phyloP scores from a whole-genome alignment of 2,329 filamentous ascomycete species.

The Hypoxylon sp. region DNA sequence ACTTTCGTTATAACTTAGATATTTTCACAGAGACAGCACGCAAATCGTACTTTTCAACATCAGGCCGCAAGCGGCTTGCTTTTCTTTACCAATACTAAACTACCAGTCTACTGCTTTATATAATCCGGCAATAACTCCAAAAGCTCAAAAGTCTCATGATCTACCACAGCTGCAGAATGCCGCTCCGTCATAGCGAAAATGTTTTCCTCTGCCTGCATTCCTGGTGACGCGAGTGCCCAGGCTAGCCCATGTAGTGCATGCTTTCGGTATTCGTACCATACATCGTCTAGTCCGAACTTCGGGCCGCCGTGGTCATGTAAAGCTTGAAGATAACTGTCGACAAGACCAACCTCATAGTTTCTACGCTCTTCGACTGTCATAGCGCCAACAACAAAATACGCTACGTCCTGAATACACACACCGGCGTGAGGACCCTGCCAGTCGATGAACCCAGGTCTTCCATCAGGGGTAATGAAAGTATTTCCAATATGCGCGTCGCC shows the following conservation, averaged over 20 bases:
- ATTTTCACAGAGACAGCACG: too few relatives aligned
- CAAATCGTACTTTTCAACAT: too few relatives aligned
- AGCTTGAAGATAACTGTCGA: conserved; percentile 7
- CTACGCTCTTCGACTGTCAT: conserved; percentile 15
- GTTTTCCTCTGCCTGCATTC: conserved; percentile 23
- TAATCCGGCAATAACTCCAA: conserved; percentile 18
- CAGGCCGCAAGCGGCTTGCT: too few relatives aligned
- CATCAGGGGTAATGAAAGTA: conserved; percentile 16
- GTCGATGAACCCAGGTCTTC: conserved; percentile 17
- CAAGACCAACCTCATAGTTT: conserved; percentile 11
- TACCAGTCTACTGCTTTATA: not conserved
- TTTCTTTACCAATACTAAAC: too few relatives aligned
- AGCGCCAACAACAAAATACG: conserved; percentile 16
- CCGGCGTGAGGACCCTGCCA: conserved; percentile 11
- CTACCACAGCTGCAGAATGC: conserved; percentile 11
- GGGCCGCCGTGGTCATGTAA: conserved; percentile 10
- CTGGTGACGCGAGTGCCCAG: conserved; percentile 13
- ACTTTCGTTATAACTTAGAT: too few relatives aligned
- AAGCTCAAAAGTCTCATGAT: conserved; percentile 17
- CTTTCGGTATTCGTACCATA: conserved; percentile 24
- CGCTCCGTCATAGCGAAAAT: conserved; percentile 19
- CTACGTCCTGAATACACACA: conserved; percentile 15
- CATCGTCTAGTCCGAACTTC: conserved; percentile 9
- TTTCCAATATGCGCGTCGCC: conserved; percentile 24
- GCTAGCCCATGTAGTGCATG: conserved; percentile 17